These are phyloP conservation scores for Ustilago shanxiensis DNA, from an alignment of 1,284 basidiomycete genomes.

Conservation along the genomic window DNA sequence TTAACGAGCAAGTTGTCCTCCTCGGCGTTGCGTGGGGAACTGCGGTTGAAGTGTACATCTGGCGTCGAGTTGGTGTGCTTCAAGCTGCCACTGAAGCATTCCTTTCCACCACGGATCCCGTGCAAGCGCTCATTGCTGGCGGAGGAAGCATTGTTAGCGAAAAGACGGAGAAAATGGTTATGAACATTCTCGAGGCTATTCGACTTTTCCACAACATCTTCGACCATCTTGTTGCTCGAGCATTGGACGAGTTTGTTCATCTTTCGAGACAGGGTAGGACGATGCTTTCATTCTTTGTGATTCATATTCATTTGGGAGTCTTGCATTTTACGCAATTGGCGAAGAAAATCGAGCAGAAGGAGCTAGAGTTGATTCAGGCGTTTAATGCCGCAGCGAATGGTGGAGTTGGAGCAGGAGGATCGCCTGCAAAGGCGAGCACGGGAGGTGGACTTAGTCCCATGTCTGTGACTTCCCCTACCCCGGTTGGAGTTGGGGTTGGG, in stretches of 20 bases:
- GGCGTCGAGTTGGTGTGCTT: conserved; percentile 43
- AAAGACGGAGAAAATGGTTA: conserved; percentile 49
- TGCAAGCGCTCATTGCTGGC: conserved; percentile 33
- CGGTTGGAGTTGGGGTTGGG: too few relatives aligned
- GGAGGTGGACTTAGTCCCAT: conserved; percentile 8
- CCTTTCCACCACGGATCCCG: conserved; percentile 18
- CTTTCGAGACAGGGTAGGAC: conserved; percentile 43
- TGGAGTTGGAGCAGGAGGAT: background rate
- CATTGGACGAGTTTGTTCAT: conserved; percentile 45
- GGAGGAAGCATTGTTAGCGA: conserved; percentile 37
- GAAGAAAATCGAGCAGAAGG: conserved; percentile 47
- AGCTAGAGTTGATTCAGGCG: conserved; percentile 43
- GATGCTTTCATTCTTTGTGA: conserved; percentile 49
- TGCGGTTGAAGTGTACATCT: conserved; percentile 55
- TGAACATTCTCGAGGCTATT: conserved; percentile 48
- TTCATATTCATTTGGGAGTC: conserved; percentile 51
- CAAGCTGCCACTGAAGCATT: conserved; percentile 29
- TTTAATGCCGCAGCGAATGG: conserved; percentile 24
- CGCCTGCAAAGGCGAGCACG: background rate
- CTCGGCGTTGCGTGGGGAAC: conserved; percentile 55
- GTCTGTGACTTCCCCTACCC: conserved; percentile 10
- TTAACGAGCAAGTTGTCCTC: conserved; percentile 51
- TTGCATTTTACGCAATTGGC: conserved; percentile 46
- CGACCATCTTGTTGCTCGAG: conserved; percentile 39
- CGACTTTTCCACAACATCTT: conserved; percentile 52